Evolutionary conservation across 192 early-diverging fungal species (phyloP), one percentile per base, ranked within the genome.

Genomic region (Phlyctochytrium planicorne): DNA sequence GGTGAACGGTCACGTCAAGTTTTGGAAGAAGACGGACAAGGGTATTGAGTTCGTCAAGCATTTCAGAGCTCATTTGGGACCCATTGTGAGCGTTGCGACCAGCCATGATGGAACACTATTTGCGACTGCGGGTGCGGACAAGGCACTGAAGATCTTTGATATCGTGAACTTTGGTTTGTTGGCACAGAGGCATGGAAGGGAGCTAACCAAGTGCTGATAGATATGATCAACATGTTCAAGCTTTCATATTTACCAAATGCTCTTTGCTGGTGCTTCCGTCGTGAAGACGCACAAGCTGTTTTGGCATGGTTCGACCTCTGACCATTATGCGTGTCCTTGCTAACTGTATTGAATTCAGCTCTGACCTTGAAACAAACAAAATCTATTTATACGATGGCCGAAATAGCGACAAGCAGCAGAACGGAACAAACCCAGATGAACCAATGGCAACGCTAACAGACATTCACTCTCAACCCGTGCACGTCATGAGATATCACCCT

Each of bases 41-140:
- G 97, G 96, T 14, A 91, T 99, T 50, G 97, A 99, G 76, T 99
- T 99, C 84, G 96, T 97, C 34, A 99, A 99, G 78, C 95, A 97
- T 72, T 99, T 91, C 74, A 82, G 93, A 3, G 87, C 95, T 0
- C 96, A 98, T 76, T 56, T 97, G 10, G 88, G 87, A 65, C 80
- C 82, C n/a, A 80, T 87, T 59, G 76, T 84, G 1, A 72, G 68
- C 30, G 68, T 79, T 47, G 71, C 72, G 24, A 60, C 72, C 4
- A 79, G 71, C 23, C 67, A 76, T 31, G 96, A 99, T 62, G 90
- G 93, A 0, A 75, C 84, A 2, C 68, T 94, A 33, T 81, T 97
- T 64, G 94, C 93, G 0, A 95, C 94, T 0, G 82, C 88, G 30
- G 86, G 89, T 0, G 86, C 83, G 10, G 95, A 98, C 76, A 92